These are phyloP conservation scores for Pichia membranifaciens DNA, from an alignment of 805 yeast species.

Conservation along the genomic window DNA sequence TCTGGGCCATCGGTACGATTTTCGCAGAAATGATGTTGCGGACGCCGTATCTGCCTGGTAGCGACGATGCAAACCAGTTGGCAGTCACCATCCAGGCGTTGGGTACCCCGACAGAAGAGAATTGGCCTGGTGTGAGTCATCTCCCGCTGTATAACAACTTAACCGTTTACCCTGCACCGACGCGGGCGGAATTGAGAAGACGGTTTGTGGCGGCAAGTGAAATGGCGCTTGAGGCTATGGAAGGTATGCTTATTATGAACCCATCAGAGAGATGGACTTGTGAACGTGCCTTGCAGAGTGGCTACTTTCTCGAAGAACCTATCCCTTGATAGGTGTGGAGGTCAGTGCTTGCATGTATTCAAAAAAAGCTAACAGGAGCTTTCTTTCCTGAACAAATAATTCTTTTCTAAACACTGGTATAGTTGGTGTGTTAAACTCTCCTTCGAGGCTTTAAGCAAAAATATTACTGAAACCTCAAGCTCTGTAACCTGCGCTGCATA, in stretches of 20 bases:
- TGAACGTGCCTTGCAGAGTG: constrained; percentile 55
- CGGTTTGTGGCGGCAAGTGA: constrained; percentile 90
- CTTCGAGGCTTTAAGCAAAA: no score
- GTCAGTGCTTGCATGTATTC: no score
- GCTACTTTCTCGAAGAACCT: constrained; percentile 69
- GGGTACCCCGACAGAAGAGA: constrained; percentile 90
- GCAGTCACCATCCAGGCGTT: constrained; percentile 92
- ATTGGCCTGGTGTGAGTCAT: constrained; percentile 84
- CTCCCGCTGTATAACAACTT: constrained; percentile 73
- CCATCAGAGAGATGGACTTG: constrained; percentile 71
- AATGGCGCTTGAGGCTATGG: constrained; percentile 68
- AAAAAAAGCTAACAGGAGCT: no score
- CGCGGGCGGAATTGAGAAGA: constrained; percentile 69
- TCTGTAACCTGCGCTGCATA: no score
- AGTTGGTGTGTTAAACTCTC: no score
- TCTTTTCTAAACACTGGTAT: no score
- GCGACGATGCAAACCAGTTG: constrained; percentile 81
- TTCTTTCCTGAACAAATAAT: no score
- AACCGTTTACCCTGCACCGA: constrained; percentile 76
- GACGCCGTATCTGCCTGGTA: constrained; percentile 92
- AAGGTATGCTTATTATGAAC: constrained; percentile 66
- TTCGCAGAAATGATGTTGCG: constrained; percentile 95
- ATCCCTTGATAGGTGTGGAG: no score
- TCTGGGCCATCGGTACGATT: constrained; percentile 95
- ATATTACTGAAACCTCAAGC: no score